These are phyloP conservation scores for Amniculicola lignicola DNA, from an alignment of 495 filamentous ascomycete species.

Conservation along the genomic window DNA sequence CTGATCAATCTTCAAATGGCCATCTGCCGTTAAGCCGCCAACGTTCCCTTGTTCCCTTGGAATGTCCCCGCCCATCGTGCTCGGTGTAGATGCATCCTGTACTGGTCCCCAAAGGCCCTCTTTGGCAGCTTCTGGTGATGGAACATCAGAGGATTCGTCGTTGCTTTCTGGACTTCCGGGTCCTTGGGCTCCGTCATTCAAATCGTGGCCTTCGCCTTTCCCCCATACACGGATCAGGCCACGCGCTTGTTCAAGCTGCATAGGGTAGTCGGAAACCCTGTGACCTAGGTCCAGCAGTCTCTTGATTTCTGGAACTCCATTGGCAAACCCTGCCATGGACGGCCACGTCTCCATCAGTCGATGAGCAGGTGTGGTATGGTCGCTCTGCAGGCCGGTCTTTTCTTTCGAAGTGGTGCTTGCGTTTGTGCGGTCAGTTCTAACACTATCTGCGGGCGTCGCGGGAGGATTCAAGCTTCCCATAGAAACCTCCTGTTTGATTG, in stretches of 20 bases:
- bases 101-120: constrained; percentile 30
- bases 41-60: constrained; percentile 1
- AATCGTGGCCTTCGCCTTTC: constrained; percentile 25
- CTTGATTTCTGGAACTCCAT: constrained; percentile 5
- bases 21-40: constrained; percentile 58
- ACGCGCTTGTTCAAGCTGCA: constrained; percentile 64
- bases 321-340: constrained; percentile 13
- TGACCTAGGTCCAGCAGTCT: constrained; percentile 5
- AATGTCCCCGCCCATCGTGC: constrained; percentile 8
- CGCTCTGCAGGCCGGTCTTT: constrained; percentile 65
- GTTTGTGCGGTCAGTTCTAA: constrained; percentile 9
- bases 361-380: constrained; percentile 80
- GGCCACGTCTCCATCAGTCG: constrained; percentile 48
- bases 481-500: constrained; percentile 15
- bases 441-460: constrained; percentile 22
- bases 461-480: constrained; percentile 7
- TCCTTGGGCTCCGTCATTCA: constrained; percentile 15
- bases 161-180: constrained; percentile 25
- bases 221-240: constrained; percentile 32
- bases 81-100: constrained; percentile 8
- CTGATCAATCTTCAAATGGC: constrained; percentile 62
- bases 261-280: constrained; percentile 62
- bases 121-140: constrained; percentile 8
- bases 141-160: constrained; percentile 8
- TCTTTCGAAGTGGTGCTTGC: constrained; percentile 41